phyloP scores from a whole-genome alignment of 208 protist genomes.

The Leishmania turanica region DNA sequence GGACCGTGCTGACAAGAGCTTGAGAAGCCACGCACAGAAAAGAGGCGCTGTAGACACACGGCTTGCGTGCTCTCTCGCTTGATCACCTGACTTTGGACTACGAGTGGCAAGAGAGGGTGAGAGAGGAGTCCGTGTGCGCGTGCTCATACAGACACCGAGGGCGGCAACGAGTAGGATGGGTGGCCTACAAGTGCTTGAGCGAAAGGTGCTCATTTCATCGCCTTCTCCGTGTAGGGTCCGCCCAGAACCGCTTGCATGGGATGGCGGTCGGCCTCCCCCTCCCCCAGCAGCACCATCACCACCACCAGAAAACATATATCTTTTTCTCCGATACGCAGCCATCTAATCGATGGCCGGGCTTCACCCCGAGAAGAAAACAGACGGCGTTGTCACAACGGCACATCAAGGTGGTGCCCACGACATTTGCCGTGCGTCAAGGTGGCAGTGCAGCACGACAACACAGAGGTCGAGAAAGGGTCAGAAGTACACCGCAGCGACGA shows the following conservation, averaged over 20 bases:
- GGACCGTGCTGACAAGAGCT: not conserved
- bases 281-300: not conserved
- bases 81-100: not conserved
- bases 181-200: not conserved
- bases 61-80: not conserved
- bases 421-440: not conserved
- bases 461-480: too few relatives aligned
- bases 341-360: not conserved
- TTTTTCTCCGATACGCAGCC: not conserved
- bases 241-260: not conserved
- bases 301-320: not conserved
- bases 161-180: not conserved
- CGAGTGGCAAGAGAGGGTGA: not conserved
- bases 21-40: not conserved
- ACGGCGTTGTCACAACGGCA: not conserved
- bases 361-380: not conserved
- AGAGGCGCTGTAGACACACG: not conserved
- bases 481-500: not conserved
- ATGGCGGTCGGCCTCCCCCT: not conserved
- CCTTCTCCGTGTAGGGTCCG: not conserved
- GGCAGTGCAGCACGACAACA: not conserved
- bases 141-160: not conserved
- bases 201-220: not conserved
- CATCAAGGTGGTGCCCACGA: not conserved
- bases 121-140: not conserved